phyloP scores from a whole-genome alignment of 169 alveolate species.

The Cryptosporidium ubiquitum region DNA sequence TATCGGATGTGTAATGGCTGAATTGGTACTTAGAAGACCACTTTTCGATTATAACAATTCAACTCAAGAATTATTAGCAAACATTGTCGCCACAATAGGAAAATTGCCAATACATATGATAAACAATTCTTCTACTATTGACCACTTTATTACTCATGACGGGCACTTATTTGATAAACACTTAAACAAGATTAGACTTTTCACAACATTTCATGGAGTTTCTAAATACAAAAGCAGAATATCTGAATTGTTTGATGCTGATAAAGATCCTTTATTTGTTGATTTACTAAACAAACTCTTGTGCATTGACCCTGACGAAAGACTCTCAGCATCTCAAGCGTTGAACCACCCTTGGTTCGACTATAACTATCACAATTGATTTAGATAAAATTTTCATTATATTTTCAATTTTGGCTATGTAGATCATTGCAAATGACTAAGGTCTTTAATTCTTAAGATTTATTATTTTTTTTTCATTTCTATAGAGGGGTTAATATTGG shows the following conservation, averaged over 20 bases:
- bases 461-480: no score
- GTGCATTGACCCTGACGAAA: conserved; percentile 87
- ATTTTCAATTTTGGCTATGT: not conserved
- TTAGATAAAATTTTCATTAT: not conserved
- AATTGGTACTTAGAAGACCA: conserved; percentile 84
- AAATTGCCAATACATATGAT: conserved; percentile 84
- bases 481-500: not conserved
- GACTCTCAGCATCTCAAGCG: conserved; percentile 90
- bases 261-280: conserved; percentile 15
- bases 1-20: conserved; percentile 75
- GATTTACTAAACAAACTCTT: conserved; percentile 68
- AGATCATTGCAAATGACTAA: not conserved
- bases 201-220: not conserved
- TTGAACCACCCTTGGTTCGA: conserved; percentile 81
- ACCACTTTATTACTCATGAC: conserved; percentile 32
- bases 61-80: conserved; percentile 83
- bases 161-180: conserved; percentile 48
- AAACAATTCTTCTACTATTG: conserved; percentile 41
- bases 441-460: not conserved
- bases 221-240: not conserved
- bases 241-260: conserved; percentile 1
- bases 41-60: conserved; percentile 86
- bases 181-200: not conserved
- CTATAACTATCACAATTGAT: not conserved
- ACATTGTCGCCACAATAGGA: conserved; percentile 84